Percentiles rank a stretch among this genome's conserved stretches.
Evolutionary conservation across 106 monocot species (phyloP).

Genomic region (Ottelia alismoides): DNA sequence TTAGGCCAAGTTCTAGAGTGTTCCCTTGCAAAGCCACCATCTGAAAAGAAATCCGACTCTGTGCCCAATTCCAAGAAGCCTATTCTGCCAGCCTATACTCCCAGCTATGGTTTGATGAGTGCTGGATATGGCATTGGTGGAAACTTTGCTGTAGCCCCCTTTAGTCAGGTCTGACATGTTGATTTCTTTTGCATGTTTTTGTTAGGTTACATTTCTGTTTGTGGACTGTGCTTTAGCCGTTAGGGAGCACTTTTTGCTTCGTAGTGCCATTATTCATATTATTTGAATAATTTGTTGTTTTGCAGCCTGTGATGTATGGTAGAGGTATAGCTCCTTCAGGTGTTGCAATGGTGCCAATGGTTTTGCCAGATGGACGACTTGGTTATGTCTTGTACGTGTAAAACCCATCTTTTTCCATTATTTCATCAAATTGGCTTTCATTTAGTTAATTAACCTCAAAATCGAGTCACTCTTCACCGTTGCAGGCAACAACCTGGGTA

Average conservation of each 20-base stretch:
- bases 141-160: slow-evolving; percentile 13
- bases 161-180: slow-evolving; percentile 25
- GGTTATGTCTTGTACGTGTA: slow-evolving; percentile 61
- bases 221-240: no score
- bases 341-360: slow-evolving; percentile 56
- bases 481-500: slow-evolving; percentile 6
- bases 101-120: slow-evolving; percentile 35
- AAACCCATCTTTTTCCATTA: background rate
- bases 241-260: no score
- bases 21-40: slow-evolving; percentile 85
- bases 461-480: background rate
- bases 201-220: no score
- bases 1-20: slow-evolving; percentile 78
- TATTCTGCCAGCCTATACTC: slow-evolving; percentile 39
- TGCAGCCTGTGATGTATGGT: slow-evolving; percentile 51
- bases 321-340: slow-evolving; percentile 28
- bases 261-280: no score
- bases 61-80: slow-evolving; percentile 30
- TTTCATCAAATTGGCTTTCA: background rate
- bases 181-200: no score
- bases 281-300: background rate
- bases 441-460: background rate
- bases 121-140: slow-evolving; percentile 38
- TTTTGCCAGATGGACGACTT: slow-evolving; percentile 66
- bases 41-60: slow-evolving; percentile 48